Conservation (phyloP, 441 rosid genomes). For the Raphanus hybrid region DNA sequence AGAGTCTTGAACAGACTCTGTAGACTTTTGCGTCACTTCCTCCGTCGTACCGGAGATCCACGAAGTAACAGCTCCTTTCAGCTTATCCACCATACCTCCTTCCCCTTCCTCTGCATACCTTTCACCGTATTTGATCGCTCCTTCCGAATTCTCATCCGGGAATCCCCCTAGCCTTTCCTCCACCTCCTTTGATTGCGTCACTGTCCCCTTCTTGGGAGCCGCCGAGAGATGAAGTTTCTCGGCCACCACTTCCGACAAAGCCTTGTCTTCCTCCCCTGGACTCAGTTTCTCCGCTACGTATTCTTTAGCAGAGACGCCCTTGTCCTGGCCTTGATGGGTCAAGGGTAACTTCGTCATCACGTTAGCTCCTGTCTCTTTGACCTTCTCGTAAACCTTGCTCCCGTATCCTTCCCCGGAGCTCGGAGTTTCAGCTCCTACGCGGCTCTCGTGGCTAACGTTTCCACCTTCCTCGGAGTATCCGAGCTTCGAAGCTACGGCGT, state of each 20-base stretch:
- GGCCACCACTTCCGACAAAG: slow-evolving; percentile 62
- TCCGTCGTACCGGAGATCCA: slow-evolving; percentile 54
- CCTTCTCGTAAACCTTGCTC: slow-evolving; percentile 54
- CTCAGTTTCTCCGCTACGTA: slow-evolving; percentile 60
- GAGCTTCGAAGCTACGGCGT: slow-evolving; percentile 59
- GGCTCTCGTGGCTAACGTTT: slow-evolving; percentile 6
- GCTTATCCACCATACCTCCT: slow-evolving; percentile 53
- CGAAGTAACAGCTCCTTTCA: slow-evolving; percentile 62
- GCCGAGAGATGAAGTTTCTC: slow-evolving; percentile 48
- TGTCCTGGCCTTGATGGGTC: slow-evolving; percentile 42
- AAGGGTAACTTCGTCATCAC: slow-evolving; percentile 45
- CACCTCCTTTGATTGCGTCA: slow-evolving; percentile 61
- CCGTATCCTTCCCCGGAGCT: slow-evolving; percentile 49
- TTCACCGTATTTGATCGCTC: slow-evolving; percentile 29
- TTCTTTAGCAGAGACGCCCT: slow-evolving; percentile 56
- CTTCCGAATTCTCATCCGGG: slow-evolving; percentile 34
- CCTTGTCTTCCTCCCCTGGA: slow-evolving; percentile 80
- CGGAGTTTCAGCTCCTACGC: slow-evolving; percentile 20
- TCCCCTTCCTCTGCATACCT: slow-evolving; percentile 37
- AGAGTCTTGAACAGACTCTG: slow-evolving; percentile 43
- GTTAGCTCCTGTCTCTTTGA: slow-evolving; percentile 50
- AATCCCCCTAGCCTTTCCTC: slow-evolving; percentile 39
- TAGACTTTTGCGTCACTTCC: slow-evolving; percentile 38
- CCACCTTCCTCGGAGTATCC: slow-evolving; percentile 49
- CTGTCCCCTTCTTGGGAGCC: slow-evolving; percentile 41